Evolutionary conservation across 805 yeast species (phyloP), one percentile per base, ranked within the genome.

Genomic region (Debaryomyces tyrocola): DNA sequence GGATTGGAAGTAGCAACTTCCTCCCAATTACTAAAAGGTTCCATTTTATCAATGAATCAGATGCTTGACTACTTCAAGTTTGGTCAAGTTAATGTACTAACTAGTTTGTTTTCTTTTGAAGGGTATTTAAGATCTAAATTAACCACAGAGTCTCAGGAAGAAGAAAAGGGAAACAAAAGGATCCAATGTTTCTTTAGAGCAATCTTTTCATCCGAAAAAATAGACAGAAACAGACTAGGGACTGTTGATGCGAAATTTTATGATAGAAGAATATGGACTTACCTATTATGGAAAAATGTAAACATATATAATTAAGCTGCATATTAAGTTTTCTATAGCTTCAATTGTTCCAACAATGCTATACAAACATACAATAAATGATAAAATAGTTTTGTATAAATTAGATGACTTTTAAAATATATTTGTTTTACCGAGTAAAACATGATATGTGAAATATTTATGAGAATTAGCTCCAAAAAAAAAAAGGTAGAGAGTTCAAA

Each of bases 1-100:
- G 38, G 18, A 12, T 18, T 35, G 42, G 60, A 37, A 29, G 51
- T 24, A 35, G 62, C 54, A 37, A 59, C 53, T 21, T 63, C 72
- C 21, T 67, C 66, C 64, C 74, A 68, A 20, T 62, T 50, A 20
- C 50, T 47, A 39, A 56, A 61, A 40, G 56, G 59, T 37, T 60
- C 58, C 67, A 62, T 59, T 20, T 20, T 48, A 29, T 34, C 18
- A 33, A 27, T 18, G 37, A 24, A 21, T 31, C 14, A 14, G 34
- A n/a, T 14, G 14, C 34, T 31, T 31, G 34, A 31, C 8, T n/a
- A n/a, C 34, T 31, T 31, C 17, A 31, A 11, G 17, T 31, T 17
- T 31, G 17, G 14, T 31, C 34, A 31, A 31, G 34, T 10, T 31
- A 8, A 12, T 31, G 34, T 14, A 10, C 12, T 12, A 14, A 31